Conservation (phyloP, 805 yeast genomes). For the Torulaspora gathmanii region DNA sequence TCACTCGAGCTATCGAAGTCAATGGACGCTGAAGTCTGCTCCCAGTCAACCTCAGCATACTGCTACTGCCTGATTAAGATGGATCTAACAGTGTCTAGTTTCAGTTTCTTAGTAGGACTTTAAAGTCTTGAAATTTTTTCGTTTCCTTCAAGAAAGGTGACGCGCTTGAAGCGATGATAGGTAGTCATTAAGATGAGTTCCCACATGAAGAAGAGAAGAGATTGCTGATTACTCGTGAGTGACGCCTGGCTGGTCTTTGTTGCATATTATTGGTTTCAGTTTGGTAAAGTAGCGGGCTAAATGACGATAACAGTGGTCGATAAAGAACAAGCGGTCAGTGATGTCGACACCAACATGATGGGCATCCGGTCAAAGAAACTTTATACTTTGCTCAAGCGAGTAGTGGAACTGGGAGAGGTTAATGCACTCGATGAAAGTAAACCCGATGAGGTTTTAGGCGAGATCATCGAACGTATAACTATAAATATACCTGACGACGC, state of each 20-base stretch:
- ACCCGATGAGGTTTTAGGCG: conserved; percentile 19
- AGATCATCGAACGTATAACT: conserved; percentile 23
- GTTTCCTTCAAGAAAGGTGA: background rate
- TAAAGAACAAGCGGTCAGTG: conserved; percentile 9
- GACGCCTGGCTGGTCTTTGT: background rate
- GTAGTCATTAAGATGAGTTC: background rate
- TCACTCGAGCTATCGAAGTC: conserved; percentile 2
- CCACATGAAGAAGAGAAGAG: background rate
- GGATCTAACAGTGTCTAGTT: background rate
- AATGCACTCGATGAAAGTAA: conserved; percentile 9
- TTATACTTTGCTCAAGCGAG: conserved; percentile 15
- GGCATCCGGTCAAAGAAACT: conserved; percentile 24
- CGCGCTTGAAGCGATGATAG: conserved; percentile 1
- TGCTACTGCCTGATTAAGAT: background rate
- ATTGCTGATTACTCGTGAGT: background rate
- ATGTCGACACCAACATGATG: conserved; percentile 24
- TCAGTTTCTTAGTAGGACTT: background rate
- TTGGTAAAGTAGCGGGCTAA: background rate
- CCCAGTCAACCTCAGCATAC: conserved; percentile 3
- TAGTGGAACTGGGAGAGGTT: conserved; percentile 17
- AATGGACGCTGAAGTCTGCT: conserved; percentile 6
- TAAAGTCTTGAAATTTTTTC: background rate
- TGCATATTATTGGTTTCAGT: background rate
- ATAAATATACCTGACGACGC: conserved; percentile 26
- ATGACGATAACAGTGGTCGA: conserved; percentile 8